These are phyloP conservation scores for Dryas octopetala DNA, from an alignment of 306 rosid genomes.

Conservation along the genomic window DNA sequence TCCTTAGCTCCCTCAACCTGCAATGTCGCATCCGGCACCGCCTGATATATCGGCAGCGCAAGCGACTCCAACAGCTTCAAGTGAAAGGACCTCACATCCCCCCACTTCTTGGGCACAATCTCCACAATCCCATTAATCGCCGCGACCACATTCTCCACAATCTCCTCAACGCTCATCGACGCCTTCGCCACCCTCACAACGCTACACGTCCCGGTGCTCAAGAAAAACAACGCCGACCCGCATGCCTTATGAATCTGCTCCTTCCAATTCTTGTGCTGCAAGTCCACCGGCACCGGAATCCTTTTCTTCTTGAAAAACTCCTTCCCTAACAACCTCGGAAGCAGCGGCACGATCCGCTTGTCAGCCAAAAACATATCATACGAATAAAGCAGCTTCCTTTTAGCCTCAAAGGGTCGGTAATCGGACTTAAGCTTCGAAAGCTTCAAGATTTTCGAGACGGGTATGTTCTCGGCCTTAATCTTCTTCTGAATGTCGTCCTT, in stretches of 20 bases:
- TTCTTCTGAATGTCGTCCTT: slow-evolving; percentile 48
- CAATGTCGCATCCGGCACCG: slow-evolving; percentile 54
- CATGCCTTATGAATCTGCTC: slow-evolving; percentile 65
- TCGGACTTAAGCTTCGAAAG: slow-evolving; percentile 68
- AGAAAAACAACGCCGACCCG: slow-evolving; percentile 46
- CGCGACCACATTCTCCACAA: slow-evolving; percentile 57
- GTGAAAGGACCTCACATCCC: slow-evolving; percentile 70
- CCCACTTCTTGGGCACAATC: slow-evolving; percentile 70
- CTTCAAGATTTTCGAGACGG: slow-evolving; percentile 55
- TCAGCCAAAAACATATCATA: slow-evolving; percentile 71
- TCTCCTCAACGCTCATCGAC: slow-evolving; percentile 47
- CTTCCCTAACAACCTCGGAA: slow-evolving; percentile 66
- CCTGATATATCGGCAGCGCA: slow-evolving; percentile 65
- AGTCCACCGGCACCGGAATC: slow-evolving; percentile 72
- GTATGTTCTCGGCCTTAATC: slow-evolving; percentile 53
- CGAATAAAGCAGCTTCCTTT: slow-evolving; percentile 64
- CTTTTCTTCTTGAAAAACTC: slow-evolving; percentile 73
- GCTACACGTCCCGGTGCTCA: slow-evolving; percentile 73
- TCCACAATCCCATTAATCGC: slow-evolving; percentile 53
- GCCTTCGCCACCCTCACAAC: slow-evolving; percentile 66
- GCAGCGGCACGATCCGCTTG: slow-evolving; percentile 44
- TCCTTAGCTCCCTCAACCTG: slow-evolving; percentile 53
- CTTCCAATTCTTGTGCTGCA: slow-evolving; percentile 71
- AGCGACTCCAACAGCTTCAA: slow-evolving; percentile 69
- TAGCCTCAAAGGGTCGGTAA: slow-evolving; percentile 68